Evolutionary conservation across 2,329 filamentous ascomycete species (phyloP).

Genomic region (Proliferodiscus dingleyae): DNA sequence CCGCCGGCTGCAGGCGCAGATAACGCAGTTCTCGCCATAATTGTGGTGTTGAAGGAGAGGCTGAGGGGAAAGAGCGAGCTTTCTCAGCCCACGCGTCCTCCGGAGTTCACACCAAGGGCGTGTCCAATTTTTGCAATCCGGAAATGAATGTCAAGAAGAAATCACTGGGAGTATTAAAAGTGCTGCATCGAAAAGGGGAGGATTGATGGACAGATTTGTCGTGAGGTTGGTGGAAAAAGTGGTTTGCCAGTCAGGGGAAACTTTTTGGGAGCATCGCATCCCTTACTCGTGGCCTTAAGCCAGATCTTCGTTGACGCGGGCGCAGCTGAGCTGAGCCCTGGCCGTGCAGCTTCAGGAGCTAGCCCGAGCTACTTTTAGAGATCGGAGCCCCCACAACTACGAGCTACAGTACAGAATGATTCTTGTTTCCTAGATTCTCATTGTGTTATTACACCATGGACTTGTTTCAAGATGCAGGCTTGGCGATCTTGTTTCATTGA

Average conservation of each 20-base stretch:
- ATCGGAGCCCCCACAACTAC: no score
- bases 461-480: no score
- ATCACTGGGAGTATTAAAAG: slow-evolving; percentile 24
- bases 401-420: no score
- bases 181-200: slow-evolving; percentile 23
- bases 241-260: slow-evolving; percentile 7
- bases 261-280: slow-evolving; percentile 11
- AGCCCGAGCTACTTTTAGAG: background rate
- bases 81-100: slow-evolving; percentile 17
- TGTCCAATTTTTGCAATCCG: slow-evolving; percentile 12
- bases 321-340: slow-evolving; percentile 10
- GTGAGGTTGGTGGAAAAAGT: slow-evolving; percentile 1
- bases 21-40: slow-evolving; percentile 26
- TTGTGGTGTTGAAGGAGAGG: slow-evolving; percentile 16
- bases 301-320: no score
- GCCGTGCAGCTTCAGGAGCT: background rate
- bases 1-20: slow-evolving; percentile 11
- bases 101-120: slow-evolving; percentile 15
- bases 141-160: slow-evolving; percentile 27
- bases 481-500: no score
- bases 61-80: slow-evolving; percentile 18
- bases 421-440: no score
- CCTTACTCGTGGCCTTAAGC: slow-evolving; percentile 20
- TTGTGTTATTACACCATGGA: no score
- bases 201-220: slow-evolving; percentile 11